Evolutionary conservation across 2,329 filamentous ascomycete species (phyloP).

Genomic region (Thielaviopsis ethacetica): DNA sequence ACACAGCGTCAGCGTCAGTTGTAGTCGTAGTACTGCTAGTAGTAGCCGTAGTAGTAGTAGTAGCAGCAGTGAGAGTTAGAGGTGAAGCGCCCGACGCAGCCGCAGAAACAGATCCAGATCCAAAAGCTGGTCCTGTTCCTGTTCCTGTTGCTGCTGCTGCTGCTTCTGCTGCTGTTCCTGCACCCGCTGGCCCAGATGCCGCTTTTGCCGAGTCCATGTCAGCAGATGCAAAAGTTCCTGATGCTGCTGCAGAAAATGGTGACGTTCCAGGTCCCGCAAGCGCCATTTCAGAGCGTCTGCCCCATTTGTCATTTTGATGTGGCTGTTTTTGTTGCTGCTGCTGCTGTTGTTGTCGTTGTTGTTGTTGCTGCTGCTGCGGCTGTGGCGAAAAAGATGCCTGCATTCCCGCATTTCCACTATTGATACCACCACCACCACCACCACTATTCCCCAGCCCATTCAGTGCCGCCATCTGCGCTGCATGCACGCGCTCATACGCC

Average conservation of each 20-base stretch:
- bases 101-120: not conserved
- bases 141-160: not conserved
- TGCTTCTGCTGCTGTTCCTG: no score
- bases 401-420: not conserved
- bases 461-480: conserved; percentile 6
- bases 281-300: not conserved
- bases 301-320: not conserved
- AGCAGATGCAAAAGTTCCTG: not conserved
- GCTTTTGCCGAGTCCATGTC: not conserved
- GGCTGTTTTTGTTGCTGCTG: not conserved
- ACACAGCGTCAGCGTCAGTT: no score
- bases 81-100: not conserved
- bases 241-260: not conserved
- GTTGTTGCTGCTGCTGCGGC: not conserved
- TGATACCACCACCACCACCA: not conserved
- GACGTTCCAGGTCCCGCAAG: not conserved
- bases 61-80: not conserved
- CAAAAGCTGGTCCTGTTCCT: not conserved
- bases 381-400: not conserved
- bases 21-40: not conserved
- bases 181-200: not conserved
- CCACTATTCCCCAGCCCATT: not conserved
- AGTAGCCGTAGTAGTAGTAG: not conserved
- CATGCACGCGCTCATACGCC: conserved; percentile 5
- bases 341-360: not conserved